Evolutionary conservation across 1,284 basidiomycete genomes (phyloP), one percentile per base, ranked within the genome.

Genomic region (Boletus semigastroideus): DNA sequence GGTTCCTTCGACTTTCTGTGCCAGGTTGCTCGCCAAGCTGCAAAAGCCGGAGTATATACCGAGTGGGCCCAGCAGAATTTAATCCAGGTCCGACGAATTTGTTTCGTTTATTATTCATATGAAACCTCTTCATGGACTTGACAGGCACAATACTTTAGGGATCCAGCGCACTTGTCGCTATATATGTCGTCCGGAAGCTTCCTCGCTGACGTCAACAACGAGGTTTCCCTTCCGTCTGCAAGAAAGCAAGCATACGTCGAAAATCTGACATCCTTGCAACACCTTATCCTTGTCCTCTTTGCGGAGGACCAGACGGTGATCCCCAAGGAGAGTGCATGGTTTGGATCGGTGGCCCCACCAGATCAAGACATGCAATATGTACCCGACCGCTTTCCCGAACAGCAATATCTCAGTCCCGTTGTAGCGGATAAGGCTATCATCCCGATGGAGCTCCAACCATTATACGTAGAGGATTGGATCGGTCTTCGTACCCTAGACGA

Each of bases 71-170:
- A 97, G 68, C 66, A 75, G 19, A 87, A 95, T 66, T 68, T 96
- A 51, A 71, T 97, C 38, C 90, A 92, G 77, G 87, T 86, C 56
- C 40, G 74, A 38, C 33, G 30, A 51, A 42, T 22, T 39, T 6
- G 0, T 45, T 46, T 39, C 22, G 12, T 47, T 22, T 27, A 25
- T 46, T 36, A n/a, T 36, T 43, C 33, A 25, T 42, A 38, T 17
- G 40, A 46, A 48, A 43, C 49, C 54, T 27, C 48, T n/a, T 27
- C 34, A 34, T 36, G 44, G 27, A n/a, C 41, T 40, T 10, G 44
- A 34, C 58, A 93, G 80, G 96, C 96, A 1, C 94, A 98, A 65
- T 99, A 98, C 72, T 98, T 82, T 71, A 85, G 96, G 37, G 94
- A 98, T 71, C 87, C 91, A 5, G 73, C 72, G n/a, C 82, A 86